Conservation (phyloP, 2,329 filamentous ascomycete genomes). For the Fusarium proliferatum region DNA sequence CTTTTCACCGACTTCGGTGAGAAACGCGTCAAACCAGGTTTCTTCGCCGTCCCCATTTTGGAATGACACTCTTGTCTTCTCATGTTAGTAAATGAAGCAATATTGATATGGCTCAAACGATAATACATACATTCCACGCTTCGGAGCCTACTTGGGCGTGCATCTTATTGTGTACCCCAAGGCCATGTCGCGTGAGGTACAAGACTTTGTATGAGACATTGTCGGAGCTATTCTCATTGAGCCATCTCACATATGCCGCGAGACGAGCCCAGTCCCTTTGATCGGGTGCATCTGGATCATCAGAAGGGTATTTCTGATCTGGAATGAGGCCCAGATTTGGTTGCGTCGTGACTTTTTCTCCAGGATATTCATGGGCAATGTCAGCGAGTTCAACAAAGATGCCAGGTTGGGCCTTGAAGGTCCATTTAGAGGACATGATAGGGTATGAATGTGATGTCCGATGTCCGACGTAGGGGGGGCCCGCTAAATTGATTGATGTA, state of each 20-base stretch:
- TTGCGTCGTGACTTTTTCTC: constrained; percentile 53
- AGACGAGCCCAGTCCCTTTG: constrained; percentile 66
- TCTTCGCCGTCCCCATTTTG: constrained; percentile 53
- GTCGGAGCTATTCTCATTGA: constrained; percentile 56
- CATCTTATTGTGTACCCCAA: constrained; percentile 62
- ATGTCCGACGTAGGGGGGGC: not conserved
- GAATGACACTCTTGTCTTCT: constrained; percentile 51
- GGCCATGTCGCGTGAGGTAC: constrained; percentile 66
- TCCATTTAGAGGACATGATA: constrained; percentile 38
- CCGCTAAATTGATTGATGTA: not conserved
- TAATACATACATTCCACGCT: constrained; percentile 62
- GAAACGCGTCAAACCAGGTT: constrained; percentile 57
- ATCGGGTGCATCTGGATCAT: constrained; percentile 42
- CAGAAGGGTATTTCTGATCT: constrained; percentile 57
- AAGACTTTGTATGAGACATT: constrained; percentile 65
- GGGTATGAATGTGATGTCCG: not conserved
- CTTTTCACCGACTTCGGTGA: constrained; percentile 63
- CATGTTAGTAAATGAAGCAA: not conserved
- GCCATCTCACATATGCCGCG: constrained; percentile 55
- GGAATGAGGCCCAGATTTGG: constrained; percentile 66
- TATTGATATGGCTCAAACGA: accelerated
- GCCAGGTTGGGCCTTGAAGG: constrained; percentile 41
- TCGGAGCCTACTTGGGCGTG: constrained; percentile 67
- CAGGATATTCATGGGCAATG: constrained; percentile 42
- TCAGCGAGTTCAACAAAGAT: constrained; percentile 59